Evolutionary conservation across 2,329 filamentous ascomycete genomes (phyloP), one percentile per base, ranked within the genome.

Genomic region (Mycosphaerella arachidis): DNA sequence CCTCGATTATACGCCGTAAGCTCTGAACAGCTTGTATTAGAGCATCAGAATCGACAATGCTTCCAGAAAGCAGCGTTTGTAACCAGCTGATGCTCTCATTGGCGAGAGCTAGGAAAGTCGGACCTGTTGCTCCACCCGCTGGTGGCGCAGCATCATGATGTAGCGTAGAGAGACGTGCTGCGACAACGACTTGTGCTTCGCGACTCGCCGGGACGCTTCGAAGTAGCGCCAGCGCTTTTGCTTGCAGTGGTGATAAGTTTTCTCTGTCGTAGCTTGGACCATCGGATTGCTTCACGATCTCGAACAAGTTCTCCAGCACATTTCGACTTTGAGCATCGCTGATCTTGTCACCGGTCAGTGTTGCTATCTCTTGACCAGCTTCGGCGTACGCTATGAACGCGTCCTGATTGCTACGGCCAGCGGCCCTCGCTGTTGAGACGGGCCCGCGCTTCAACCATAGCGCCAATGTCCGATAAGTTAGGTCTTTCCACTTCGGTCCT

Each of bases 71-170:
- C 2, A 91, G 75, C 0, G 76, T 77, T 63, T 89, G 81, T 1
- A 95, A 74, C 50, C 91, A 83, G 1, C 81, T 78, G 82, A 96
- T 94, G 60, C 88, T 86, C 20, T 85, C 84, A 73, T 94, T 96
- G 1, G 92, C 91, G 70, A 97, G 84, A 35, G 94, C 93, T 57
- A 99, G 86, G 71, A 92, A 97, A 0, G 91, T 96, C 6, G 91
- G 89, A 58, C 85, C 85, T 54, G 70, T 71, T 57, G 69, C 72
- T 18, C 62, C 61, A 10, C 66, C 59, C 0, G 60, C 61, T 29
- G 63, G 33, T 37, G 40, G 43, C 55, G 63, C 59, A 16, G 70
- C 68, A 0, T 78, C 74, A 66, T 90, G 92, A 1, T 91, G 88
- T 35, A 96, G 78, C 2, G 84, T 82, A 8, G 86, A 82, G 60